Conservation (phyloP, 2,329 filamentous ascomycete species). For the Pseudopithomyces maydicus region DNA sequence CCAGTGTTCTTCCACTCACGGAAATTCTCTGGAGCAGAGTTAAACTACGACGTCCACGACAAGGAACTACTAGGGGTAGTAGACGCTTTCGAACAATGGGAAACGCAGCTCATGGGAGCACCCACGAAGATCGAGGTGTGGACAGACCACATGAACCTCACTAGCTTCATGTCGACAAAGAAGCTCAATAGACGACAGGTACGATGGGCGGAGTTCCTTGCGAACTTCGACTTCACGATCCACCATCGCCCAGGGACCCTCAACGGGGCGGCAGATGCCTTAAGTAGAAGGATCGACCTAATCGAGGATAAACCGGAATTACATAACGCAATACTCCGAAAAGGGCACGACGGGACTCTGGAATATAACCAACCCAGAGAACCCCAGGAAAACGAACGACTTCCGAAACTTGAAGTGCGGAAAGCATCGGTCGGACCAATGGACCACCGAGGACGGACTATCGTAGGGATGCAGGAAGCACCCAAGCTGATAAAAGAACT, state of each 20-base stretch:
- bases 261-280: neutral
- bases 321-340: neutral
- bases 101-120: neutral
- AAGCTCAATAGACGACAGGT: neutral
- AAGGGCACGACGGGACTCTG: neutral
- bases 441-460: neutral
- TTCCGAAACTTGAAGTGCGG: too few species aligned
- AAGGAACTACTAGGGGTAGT: neutral
- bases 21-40: constrained; percentile 2
- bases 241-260: neutral
- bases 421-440: too few species aligned
- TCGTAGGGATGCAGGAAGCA: neutral
- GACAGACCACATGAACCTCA: neutral
- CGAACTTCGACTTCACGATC: neutral
- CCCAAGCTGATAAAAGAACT: neutral
- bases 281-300: neutral
- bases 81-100: neutral
- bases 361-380: neutral
- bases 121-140: neutral
- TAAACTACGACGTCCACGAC: constrained; percentile 22
- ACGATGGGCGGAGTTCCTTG: neutral
- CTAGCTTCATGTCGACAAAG: neutral
- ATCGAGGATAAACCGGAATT: neutral
- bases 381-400: too few species aligned
- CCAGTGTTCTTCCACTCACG: constrained; percentile 26